These are phyloP conservation scores for Plectosphaerella cucumerina DNA, from an alignment of 2,329 filamentous ascomycete genomes.

Conservation along the genomic window DNA sequence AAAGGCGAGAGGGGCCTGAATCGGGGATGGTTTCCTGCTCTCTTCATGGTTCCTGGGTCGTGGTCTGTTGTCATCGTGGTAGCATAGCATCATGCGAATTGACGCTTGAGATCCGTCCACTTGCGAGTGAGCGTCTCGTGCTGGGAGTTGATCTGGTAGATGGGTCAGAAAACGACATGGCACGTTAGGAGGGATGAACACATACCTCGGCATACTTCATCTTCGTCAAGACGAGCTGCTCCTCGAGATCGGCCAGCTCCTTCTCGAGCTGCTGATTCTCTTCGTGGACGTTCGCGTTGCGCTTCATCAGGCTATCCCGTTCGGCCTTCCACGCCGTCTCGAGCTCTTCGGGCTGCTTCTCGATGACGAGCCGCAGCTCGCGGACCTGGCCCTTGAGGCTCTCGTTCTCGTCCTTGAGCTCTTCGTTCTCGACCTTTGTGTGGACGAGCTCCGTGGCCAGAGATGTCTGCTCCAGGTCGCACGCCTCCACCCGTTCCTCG, in stretches of 20 bases:
- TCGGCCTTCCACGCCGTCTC: constrained; percentile 78
- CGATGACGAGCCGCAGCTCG: constrained; percentile 81
- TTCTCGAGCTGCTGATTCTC: constrained; percentile 88
- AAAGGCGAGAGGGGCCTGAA: not conserved
- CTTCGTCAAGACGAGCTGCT: constrained; percentile 87
- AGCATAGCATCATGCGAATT: constrained; percentile 38
- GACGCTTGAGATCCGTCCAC: constrained; percentile 68
- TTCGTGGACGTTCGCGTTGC: constrained; percentile 89
- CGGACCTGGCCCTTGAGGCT: constrained; percentile 78
- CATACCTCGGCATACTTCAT: constrained; percentile 92
- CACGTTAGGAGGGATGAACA: constrained; percentile 13
- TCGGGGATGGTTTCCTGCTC: constrained; percentile 4
- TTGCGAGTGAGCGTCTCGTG: constrained; percentile 72
- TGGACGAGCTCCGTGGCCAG: constrained; percentile 88
- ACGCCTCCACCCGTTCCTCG: constrained; percentile 83
- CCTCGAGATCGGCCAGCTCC: constrained; percentile 86
- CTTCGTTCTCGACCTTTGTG: constrained; percentile 90
- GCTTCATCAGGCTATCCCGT: constrained; percentile 87
- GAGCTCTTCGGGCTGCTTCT: constrained; percentile 84
- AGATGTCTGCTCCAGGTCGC: constrained; percentile 85
- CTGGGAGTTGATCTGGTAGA: constrained; percentile 61
- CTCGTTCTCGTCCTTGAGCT: constrained; percentile 85
- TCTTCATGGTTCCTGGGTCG: not conserved
- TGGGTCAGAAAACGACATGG: constrained; percentile 1
- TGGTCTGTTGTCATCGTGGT: constrained; percentile 2